phyloP scores from a whole-genome alignment of 169 alveolate genomes.

The Eimeria praecox region DNA sequence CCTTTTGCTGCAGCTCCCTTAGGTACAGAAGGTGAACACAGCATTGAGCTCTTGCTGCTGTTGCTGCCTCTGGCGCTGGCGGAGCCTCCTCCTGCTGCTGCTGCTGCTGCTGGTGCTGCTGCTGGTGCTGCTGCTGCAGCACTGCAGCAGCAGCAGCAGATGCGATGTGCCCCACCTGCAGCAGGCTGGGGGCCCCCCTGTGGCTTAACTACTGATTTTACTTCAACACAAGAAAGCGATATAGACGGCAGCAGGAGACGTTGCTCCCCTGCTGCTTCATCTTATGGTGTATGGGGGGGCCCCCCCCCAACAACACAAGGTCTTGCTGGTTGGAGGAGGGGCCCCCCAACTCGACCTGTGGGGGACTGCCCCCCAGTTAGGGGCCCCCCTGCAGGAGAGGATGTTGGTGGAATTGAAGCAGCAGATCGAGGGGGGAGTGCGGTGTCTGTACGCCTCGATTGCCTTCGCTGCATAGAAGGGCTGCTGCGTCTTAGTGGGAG shows the following conservation, averaged over 20 bases:
- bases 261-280: conserved; percentile 11
- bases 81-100: neutral
- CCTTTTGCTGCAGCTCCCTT: conserved; percentile 10
- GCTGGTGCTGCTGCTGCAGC: conserved; percentile 16
- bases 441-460: conserved; percentile 22
- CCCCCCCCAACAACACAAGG: no score
- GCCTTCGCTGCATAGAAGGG: conserved; percentile 62
- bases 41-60: conserved; percentile 55
- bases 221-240: conserved; percentile 66
- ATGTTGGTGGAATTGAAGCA: neutral
- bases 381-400: neutral
- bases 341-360: neutral
- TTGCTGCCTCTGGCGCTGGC: conserved; percentile 55
- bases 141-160: conserved; percentile 19
- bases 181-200: conserved; percentile 39
- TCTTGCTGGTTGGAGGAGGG: conserved; percentile 43
- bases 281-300: neutral
- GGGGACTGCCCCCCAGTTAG: neutral
- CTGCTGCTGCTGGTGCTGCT: conserved; percentile 57
- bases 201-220: conserved; percentile 47
- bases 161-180: conserved; percentile 3
- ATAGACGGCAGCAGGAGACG: conserved; percentile 5
- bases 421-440: neutral
- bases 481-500: conserved; percentile 64
- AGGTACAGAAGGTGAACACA: conserved; percentile 39